These are phyloP conservation scores for Aspergillus homomorphus DNA, from an alignment of 495 filamentous ascomycete genomes.

Conservation along the genomic window DNA sequence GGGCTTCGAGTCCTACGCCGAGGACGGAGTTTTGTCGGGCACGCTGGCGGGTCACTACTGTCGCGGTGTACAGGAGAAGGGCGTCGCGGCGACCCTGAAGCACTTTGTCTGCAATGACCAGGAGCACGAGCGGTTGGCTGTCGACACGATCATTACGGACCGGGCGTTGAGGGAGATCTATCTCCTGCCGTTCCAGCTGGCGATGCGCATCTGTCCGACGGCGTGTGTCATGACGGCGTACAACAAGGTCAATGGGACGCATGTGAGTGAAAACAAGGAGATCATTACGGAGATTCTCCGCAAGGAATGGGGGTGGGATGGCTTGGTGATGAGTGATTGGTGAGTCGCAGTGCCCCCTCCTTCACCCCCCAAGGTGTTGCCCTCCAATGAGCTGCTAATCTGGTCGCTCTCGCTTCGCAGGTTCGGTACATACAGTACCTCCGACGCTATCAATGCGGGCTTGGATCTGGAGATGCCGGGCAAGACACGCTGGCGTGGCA, in stretches of 20 bases:
- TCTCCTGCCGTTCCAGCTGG: conserved; percentile 68
- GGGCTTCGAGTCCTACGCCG: conserved; percentile 77
- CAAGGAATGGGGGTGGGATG: conserved; percentile 69
- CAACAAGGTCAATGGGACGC: conserved; percentile 69
- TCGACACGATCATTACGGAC: conserved; percentile 63
- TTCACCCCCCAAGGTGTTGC: background rate
- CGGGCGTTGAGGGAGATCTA: conserved; percentile 77
- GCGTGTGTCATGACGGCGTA: conserved; percentile 74
- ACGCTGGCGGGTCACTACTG: conserved; percentile 62
- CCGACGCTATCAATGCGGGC: conserved; percentile 64
- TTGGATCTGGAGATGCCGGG: conserved; percentile 77
- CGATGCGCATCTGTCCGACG: conserved; percentile 60
- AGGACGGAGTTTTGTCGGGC: conserved; percentile 72
- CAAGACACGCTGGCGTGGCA: conserved; percentile 61
- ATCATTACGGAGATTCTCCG: conserved; percentile 63
- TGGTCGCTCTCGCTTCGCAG: conserved; percentile 12
- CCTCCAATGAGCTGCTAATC: background rate
- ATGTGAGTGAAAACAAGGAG: conserved; percentile 63
- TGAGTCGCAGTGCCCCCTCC: conserved; percentile 39
- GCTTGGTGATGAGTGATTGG: conserved; percentile 71
- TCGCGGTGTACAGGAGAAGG: conserved; percentile 67
- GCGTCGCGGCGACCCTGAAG: conserved; percentile 70
- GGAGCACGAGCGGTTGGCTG: conserved; percentile 67
- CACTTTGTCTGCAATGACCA: conserved; percentile 84
- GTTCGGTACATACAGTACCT: conserved; percentile 66